These are phyloP conservation scores for Kodamaea derodonti DNA, from an alignment of 1,139 yeast genomes.

Conservation along the genomic window DNA sequence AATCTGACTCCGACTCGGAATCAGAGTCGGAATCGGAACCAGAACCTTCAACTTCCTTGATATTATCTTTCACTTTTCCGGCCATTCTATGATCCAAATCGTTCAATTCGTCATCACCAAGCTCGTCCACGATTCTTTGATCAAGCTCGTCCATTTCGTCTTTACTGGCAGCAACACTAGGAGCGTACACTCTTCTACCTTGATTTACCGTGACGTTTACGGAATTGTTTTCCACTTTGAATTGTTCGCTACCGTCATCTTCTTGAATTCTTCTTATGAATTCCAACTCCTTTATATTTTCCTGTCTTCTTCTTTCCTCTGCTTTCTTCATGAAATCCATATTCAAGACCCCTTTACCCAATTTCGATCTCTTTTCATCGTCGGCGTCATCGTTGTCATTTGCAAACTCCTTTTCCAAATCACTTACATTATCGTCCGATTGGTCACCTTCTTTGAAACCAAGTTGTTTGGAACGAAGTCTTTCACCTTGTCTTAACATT, in stretches of 20 bases:
- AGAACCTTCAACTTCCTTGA: constrained; percentile 7
- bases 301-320: constrained; percentile 57
- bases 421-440: constrained; percentile 47
- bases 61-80: constrained; percentile 18
- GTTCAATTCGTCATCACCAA: constrained; percentile 52
- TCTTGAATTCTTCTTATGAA: constrained; percentile 44
- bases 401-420: constrained; percentile 46
- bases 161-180: constrained; percentile 51
- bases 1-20: not conserved
- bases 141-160: constrained; percentile 41
- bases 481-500: constrained; percentile 86
- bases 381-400: constrained; percentile 30
- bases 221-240: constrained; percentile 26
- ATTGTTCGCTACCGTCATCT: constrained; percentile 41
- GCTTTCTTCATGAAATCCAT: constrained; percentile 97
- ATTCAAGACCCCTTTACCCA: constrained; percentile 83
- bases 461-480: constrained; percentile 65
- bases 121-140: constrained; percentile 43
- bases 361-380: constrained; percentile 30
- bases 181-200: constrained; percentile 83
- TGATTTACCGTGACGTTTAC: constrained; percentile 55
- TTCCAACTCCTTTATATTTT: constrained; percentile 52
- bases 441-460: constrained; percentile 61
- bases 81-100: constrained; percentile 40
- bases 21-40: constrained; percentile 3